These are phyloP conservation scores for Cyclotella baltica DNA, from an alignment of 108 stramenopile genomes.

Conservation along the genomic window DNA sequence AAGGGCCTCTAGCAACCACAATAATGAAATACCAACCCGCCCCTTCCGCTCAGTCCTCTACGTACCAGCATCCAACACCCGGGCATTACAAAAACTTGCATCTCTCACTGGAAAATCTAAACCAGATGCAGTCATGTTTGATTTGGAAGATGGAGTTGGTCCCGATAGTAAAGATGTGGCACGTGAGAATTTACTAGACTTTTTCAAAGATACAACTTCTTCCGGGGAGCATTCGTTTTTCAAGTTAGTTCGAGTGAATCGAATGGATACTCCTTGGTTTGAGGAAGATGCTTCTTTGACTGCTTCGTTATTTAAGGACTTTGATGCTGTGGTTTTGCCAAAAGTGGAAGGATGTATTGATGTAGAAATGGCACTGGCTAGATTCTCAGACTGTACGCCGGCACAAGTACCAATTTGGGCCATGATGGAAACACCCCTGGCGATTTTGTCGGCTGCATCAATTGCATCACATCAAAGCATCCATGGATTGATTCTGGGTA, in stretches of 20 bases:
- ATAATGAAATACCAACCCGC: neutral
- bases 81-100: conserved; percentile 21
- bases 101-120: conserved; percentile 1
- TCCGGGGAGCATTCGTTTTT: neutral
- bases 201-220: neutral
- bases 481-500: conserved; percentile 21
- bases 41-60: conserved; percentile 33
- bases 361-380: neutral
- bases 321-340: conserved; percentile 11
- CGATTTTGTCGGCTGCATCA: conserved; percentile 7
- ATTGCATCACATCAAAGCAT: conserved; percentile 29
- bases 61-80: conserved; percentile 33
- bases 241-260: conserved; percentile 12
- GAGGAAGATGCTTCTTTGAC: conserved; percentile 12
- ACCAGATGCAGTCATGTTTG: conserved; percentile 32
- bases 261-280: conserved; percentile 29
- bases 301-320: neutral
- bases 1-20: neutral
- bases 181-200: conserved; percentile 7
- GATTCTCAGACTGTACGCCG: neutral
- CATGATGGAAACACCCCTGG: conserved; percentile 34
- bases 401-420: conserved; percentile 18
- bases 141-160: conserved; percentile 28
- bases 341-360: conserved; percentile 23
- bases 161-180: conserved; percentile 11